Evolutionary conservation across 768 basidiomycete genomes (phyloP).

Genomic region (Tubosaeta sp.): DNA sequence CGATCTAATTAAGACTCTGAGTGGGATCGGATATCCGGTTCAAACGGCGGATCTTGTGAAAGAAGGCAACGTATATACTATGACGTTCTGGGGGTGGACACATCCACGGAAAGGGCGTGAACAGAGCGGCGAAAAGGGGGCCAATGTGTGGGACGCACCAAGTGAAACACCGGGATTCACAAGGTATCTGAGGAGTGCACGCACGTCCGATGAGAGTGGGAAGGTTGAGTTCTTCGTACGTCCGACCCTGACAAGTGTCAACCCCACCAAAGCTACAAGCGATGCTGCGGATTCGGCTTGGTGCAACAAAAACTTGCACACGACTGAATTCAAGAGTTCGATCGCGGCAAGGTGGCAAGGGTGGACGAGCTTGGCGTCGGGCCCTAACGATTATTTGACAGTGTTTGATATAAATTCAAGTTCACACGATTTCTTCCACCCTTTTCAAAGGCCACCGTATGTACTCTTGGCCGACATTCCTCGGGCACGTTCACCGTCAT

Average conservation of each 20-base stretch:
- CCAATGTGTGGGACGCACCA: constrained; percentile 5
- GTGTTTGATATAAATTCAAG: not conserved
- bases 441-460: too few species aligned
- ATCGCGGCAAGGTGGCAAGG: not conserved
- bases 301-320: not conserved
- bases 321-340: not conserved
- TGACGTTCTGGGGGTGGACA: constrained; percentile 14
- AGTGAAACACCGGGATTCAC: constrained; percentile 15
- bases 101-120: constrained; percentile 6
- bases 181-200: constrained; percentile 3
- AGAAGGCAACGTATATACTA: constrained; percentile 12
- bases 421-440: too few species aligned
- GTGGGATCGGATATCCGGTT: constrained; percentile 11
- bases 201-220: constrained; percentile 1
- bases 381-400: not conserved
- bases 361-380: not conserved
- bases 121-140: constrained; percentile 14
- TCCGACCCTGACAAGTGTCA: not conserved
- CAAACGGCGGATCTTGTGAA: constrained; percentile 26
- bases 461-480: not conserved
- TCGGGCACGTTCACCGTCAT: not conserved
- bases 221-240: constrained; percentile 16
- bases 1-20: constrained; percentile 7
- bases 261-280: not conserved
- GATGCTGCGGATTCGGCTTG: not conserved